Evolutionary conservation across 441 rosid genomes (phyloP).

Genomic region (Erodium chrysanthum): DNA sequence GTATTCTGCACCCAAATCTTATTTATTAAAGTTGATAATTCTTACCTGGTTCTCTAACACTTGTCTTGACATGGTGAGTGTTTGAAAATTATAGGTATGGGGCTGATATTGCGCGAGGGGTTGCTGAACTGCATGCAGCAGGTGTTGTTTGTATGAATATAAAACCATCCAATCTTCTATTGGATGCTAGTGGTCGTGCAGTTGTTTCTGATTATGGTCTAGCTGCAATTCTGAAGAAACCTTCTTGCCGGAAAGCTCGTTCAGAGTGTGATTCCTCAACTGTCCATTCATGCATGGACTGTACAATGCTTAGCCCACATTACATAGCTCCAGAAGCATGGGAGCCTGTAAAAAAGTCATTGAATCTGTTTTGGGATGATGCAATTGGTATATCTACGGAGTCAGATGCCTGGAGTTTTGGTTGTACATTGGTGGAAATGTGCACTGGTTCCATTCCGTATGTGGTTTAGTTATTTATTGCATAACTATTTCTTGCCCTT

Average conservation of each 20-base stretch:
- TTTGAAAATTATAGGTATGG: slow-evolving; percentile 63
- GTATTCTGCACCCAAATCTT: slow-evolving; percentile 1
- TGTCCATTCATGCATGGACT: slow-evolving; percentile 76
- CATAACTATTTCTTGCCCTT: slow-evolving; percentile 1
- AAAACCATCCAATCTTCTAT: slow-evolving; percentile 89
- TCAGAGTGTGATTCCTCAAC: slow-evolving; percentile 59
- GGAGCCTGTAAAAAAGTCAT: slow-evolving; percentile 89
- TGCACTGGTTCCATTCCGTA: slow-evolving; percentile 99
- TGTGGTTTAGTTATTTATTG: slow-evolving; percentile 26
- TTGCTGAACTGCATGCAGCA: slow-evolving; percentile 96
- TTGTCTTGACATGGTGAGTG: slow-evolving; percentile 21
- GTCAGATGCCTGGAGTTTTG: slow-evolving; percentile 99
- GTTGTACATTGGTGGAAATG: slow-evolving; percentile 98
- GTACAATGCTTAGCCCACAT: slow-evolving; percentile 80
- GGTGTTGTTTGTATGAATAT: slow-evolving; percentile 93
- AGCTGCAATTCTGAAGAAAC: slow-evolving; percentile 79
- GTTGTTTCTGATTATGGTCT: slow-evolving; percentile 95
- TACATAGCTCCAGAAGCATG: slow-evolving; percentile 97
- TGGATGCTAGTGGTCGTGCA: slow-evolving; percentile 72
- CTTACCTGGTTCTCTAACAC: slow-evolving; percentile 11
- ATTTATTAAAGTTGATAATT: slow-evolving; percentile 3
- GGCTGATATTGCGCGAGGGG: slow-evolving; percentile 91
- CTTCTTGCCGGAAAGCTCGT: slow-evolving; percentile 65
- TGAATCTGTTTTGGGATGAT: slow-evolving; percentile 92
- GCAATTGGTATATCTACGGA: slow-evolving; percentile 80